phyloP scores from a whole-genome alignment of 1,284 basidiomycete species.

The Serendipita sp. region DNA sequence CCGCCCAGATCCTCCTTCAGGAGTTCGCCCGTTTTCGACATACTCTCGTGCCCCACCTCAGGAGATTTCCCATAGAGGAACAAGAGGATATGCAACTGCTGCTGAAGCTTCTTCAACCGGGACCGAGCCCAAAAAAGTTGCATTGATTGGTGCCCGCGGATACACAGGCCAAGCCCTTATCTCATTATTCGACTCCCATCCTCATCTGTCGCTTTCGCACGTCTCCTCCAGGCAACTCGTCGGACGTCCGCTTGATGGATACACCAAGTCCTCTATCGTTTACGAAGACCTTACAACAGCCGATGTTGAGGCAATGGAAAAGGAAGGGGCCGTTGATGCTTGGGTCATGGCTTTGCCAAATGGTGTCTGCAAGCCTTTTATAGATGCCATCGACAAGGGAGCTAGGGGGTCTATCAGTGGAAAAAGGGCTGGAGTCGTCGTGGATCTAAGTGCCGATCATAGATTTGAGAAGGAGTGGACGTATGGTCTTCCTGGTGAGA shows the following conservation, averaged over 20 bases:
- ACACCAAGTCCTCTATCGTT: slow-evolving; percentile 62
- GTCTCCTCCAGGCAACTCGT: slow-evolving; percentile 94
- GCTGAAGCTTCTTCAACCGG: slow-evolving; percentile 33
- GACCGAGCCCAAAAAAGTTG: slow-evolving; percentile 73
- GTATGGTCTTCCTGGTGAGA: slow-evolving; percentile 97
- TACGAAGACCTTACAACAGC: slow-evolving; percentile 68
- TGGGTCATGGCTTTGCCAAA: slow-evolving; percentile 99
- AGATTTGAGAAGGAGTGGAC: slow-evolving; percentile 82
- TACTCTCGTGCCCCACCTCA: slow-evolving; percentile 41
- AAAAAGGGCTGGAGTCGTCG: slow-evolving; percentile 53
- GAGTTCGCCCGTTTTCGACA: slow-evolving; percentile 58
- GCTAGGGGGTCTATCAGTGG: slow-evolving; percentile 38
- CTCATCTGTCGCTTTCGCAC: slow-evolving; percentile 77
- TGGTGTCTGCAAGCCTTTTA: slow-evolving; percentile 92
- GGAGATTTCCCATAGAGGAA: slow-evolving; percentile 18
- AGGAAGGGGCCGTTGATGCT: slow-evolving; percentile 77
- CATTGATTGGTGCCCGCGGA: slow-evolving; percentile 87
- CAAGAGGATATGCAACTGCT: slow-evolving; percentile 28
- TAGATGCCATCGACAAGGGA: slow-evolving; percentile 80
- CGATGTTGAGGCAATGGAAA: slow-evolving; percentile 79
- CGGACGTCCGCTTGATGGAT: slow-evolving; percentile 67
- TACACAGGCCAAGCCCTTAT: slow-evolving; percentile 92
- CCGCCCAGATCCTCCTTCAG: slow-evolving; percentile 22
- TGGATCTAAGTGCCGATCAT: slow-evolving; percentile 92
- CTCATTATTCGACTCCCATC: slow-evolving; percentile 71